Percentiles rank a stretch among this genome's conserved stretches.
Evolutionary conservation across 176 grass and related monocot genomes (phyloP).

Genomic region (Rhynchospora pubera): DNA sequence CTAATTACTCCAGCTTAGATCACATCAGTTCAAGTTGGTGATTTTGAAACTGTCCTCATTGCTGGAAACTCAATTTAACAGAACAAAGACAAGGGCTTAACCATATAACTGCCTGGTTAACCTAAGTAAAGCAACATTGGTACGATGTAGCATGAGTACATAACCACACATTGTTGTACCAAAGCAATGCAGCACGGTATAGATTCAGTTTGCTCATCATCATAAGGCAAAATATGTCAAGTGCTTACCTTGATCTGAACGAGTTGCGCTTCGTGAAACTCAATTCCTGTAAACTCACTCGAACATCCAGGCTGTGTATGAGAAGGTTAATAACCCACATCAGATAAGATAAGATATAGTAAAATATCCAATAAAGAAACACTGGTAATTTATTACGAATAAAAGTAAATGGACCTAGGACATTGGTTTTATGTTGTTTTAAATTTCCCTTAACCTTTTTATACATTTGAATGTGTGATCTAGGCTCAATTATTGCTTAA

Average conservation of each 20-base stretch:
- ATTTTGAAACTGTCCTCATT: neutral
- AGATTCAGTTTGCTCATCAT: neutral
- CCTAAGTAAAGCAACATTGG: neutral
- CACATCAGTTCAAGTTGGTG: neutral
- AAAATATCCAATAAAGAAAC: constrained; percentile 1
- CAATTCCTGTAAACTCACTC: constrained; percentile 65
- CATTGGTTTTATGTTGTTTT: neutral
- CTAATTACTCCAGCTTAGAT: neutral
- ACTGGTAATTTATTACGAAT: neutral
- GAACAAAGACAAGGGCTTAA: neutral
- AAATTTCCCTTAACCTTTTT: neutral
- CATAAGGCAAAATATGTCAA: neutral
- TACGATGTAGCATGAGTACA: neutral
- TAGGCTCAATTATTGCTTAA: neutral
- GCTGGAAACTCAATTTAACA: neutral
- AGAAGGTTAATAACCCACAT: constrained; percentile 33
- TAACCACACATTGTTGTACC: neutral
- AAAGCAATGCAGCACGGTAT: neutral
- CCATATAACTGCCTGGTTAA: neutral
- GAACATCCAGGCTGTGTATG: constrained; percentile 88
- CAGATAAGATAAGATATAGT: neutral
- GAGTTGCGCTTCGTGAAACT: constrained; percentile 89
- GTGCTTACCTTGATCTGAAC: constrained; percentile 86
- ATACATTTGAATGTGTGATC: neutral
- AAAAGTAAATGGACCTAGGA: neutral